phyloP scores from a whole-genome alignment of 805 yeast genomes.

The Sugiyamaella floridensis region DNA sequence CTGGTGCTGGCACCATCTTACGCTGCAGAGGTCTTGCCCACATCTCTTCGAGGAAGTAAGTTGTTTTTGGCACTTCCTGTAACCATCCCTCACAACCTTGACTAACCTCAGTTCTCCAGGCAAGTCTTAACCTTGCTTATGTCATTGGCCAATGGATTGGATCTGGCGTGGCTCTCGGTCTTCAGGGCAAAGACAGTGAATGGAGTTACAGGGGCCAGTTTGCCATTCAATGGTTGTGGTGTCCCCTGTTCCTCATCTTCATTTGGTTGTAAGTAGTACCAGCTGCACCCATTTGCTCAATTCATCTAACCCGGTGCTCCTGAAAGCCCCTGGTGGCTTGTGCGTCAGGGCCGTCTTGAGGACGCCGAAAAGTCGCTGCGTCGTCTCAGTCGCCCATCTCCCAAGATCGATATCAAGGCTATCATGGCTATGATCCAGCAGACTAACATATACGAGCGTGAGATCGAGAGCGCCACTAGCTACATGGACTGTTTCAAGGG shows the following conservation, averaged over 20 bases:
- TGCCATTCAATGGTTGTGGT: conserved; percentile 47
- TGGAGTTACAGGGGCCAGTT: conserved; percentile 47
- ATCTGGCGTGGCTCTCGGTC: conserved; percentile 43
- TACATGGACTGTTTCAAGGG: conserved; percentile 42
- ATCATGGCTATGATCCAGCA: conserved; percentile 34
- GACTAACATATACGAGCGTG: conserved; percentile 33
- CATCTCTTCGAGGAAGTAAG: conserved; percentile 37
- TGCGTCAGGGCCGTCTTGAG: conserved; percentile 34
- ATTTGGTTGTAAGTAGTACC: conserved; percentile 25
- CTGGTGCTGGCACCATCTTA: conserved; percentile 43
- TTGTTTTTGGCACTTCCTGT: neutral
- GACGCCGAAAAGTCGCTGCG: conserved; percentile 44
- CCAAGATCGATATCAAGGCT: conserved; percentile 14
- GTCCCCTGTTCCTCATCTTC: conserved; percentile 38
- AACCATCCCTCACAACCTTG: neutral
- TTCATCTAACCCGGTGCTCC: conserved; percentile 29
- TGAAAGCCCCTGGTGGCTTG: conserved; percentile 54
- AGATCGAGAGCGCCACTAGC: conserved; percentile 14
- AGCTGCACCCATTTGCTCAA: neutral
- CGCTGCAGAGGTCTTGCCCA: conserved; percentile 49
- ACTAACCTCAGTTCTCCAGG: conserved; percentile 23
- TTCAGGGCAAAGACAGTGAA: conserved; percentile 19
- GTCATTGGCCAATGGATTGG: conserved; percentile 50
- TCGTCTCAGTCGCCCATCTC: conserved; percentile 1
- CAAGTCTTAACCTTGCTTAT: conserved; percentile 41